A percentile compares a stretch with the other conserved stretches of the same genome.
Conservation (phyloP, 805 yeast species). For the Candida ipomoeae region DNA sequence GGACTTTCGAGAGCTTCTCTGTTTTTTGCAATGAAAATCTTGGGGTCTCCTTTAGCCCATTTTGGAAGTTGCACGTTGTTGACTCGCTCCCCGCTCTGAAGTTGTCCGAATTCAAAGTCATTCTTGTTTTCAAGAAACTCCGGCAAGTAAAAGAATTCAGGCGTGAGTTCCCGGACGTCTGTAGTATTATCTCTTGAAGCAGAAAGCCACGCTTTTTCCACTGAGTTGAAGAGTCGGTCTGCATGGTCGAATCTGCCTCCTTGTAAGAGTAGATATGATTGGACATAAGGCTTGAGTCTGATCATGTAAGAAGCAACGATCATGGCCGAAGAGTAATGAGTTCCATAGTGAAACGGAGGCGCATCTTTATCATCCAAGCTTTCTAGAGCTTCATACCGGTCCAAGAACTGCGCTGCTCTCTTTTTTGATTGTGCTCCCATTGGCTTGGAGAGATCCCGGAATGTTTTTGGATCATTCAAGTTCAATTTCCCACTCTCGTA, state of each 20-base stretch:
- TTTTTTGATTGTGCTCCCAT: conserved; percentile 80
- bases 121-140: conserved; percentile 70
- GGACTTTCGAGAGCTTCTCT: conserved; percentile 82
- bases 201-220: conserved; percentile 76
- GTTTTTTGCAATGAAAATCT: conserved; percentile 66
- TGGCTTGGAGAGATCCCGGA: conserved; percentile 76
- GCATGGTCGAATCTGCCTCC: conserved; percentile 90
- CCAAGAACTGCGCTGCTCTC: conserved; percentile 61
- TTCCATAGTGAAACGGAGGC: conserved; percentile 88
- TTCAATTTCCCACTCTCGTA: conserved; percentile 71
- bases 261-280: conserved; percentile 71
- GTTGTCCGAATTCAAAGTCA: conserved; percentile 62
- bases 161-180: conserved; percentile 82
- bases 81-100: conserved; percentile 59
- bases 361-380: conserved; percentile 54
- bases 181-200: conserved; percentile 77
- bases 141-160: conserved; percentile 81
- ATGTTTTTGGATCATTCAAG: conserved; percentile 54
- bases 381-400: conserved; percentile 66
- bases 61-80: conserved; percentile 69
- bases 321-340: conserved; percentile 93
- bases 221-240: conserved; percentile 71
- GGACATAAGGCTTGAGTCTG: conserved; percentile 74
- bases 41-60: conserved; percentile 81
- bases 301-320: conserved; percentile 79